phyloP scores from a whole-genome alignment of 2,329 filamentous ascomycete species.

The Xenoacremonium recifei region DNA sequence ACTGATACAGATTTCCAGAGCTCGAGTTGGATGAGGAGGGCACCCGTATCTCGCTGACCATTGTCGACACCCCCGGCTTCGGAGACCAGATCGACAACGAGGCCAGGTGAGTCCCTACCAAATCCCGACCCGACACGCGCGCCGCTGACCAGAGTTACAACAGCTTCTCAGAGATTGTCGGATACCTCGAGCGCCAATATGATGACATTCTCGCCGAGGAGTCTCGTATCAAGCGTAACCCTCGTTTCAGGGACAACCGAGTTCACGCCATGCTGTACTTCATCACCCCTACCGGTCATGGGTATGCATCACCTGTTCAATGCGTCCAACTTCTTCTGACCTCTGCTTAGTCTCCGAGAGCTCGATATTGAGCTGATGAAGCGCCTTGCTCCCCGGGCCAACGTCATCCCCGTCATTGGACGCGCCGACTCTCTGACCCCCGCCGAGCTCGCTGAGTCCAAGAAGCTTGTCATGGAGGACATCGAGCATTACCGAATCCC shows the following conservation, averaged over 20 bases:
- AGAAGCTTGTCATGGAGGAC: constrained; percentile 99
- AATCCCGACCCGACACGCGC: too few species aligned
- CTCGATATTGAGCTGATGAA: constrained; percentile 99
- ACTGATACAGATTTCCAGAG: constrained; percentile 52
- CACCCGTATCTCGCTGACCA: constrained; percentile 95
- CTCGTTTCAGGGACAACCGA: constrained; percentile 97
- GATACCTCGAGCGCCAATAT: constrained; percentile 98
- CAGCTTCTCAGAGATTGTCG: constrained; percentile 96
- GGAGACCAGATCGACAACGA: constrained; percentile 99
- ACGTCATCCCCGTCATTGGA: constrained; percentile 98
- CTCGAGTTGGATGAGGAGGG: constrained; percentile 97
- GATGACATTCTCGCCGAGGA: constrained; percentile 99
- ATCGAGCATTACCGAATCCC: constrained; percentile 99
- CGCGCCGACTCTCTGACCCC: constrained; percentile 97
- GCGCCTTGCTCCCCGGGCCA: constrained; percentile 95
- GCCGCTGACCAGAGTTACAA: too few species aligned
- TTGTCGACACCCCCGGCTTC: constrained; percentile 97
- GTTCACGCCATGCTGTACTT: constrained; percentile 98
- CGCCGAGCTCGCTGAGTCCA: constrained; percentile 94
- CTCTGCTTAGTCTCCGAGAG: constrained; percentile 76
- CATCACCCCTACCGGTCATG: constrained; percentile 96
- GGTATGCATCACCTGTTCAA: constrained; percentile 49
- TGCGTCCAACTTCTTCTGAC: neutral
- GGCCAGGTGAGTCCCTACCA: constrained; percentile 71
- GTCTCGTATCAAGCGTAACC: constrained; percentile 99